Evolutionary conservation across 2,329 filamentous ascomycete species (phyloP).

Genomic region (Chrysoporthe cubensis): DNA sequence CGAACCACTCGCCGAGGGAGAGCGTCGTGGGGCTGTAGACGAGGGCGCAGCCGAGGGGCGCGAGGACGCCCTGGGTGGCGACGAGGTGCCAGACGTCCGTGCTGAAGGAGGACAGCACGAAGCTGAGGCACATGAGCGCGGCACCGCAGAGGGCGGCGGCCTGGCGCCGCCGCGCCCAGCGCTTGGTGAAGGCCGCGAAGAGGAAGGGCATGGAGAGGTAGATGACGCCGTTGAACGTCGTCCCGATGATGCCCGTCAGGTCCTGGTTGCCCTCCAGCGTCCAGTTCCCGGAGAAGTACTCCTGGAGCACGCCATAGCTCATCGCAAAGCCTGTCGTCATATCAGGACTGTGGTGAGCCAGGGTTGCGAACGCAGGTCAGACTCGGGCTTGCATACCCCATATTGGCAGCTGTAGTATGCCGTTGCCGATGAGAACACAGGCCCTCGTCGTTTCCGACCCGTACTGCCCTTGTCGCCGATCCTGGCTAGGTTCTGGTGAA

Average conservation of each 20-base stretch:
- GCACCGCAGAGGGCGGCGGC: conserved; percentile 48
- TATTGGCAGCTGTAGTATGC: conserved; percentile 53
- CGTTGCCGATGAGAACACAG: conserved; percentile 47
- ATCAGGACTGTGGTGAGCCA: too few species aligned
- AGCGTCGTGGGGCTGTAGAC: conserved; percentile 52
- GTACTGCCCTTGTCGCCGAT: neutral
- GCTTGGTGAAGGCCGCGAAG: conserved; percentile 51
- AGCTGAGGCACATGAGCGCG: conserved; percentile 47
- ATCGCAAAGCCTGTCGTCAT: conserved; percentile 51
- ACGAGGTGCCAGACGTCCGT: conserved; percentile 46
- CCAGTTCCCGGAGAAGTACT: conserved; percentile 50
- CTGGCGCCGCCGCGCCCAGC: conserved; percentile 48
- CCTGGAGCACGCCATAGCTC: conserved; percentile 59
- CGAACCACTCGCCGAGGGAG: conserved; percentile 51
- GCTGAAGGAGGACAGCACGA: conserved; percentile 49
- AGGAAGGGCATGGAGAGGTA: conserved; percentile 59
- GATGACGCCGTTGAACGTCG: conserved; percentile 57
- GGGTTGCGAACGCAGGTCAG: conserved; percentile 16
- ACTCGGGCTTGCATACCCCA: conserved; percentile 46
- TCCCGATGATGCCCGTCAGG: conserved; percentile 54
- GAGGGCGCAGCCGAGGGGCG: conserved; percentile 48
- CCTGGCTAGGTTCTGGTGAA: neutral
- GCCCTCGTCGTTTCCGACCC: conserved; percentile 5
- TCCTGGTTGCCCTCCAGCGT: conserved; percentile 42
- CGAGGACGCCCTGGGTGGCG: conserved; percentile 48